These are phyloP conservation scores for Cicer chorassanicum DNA, from an alignment of 306 rosid genomes.

Conservation along the genomic window DNA sequence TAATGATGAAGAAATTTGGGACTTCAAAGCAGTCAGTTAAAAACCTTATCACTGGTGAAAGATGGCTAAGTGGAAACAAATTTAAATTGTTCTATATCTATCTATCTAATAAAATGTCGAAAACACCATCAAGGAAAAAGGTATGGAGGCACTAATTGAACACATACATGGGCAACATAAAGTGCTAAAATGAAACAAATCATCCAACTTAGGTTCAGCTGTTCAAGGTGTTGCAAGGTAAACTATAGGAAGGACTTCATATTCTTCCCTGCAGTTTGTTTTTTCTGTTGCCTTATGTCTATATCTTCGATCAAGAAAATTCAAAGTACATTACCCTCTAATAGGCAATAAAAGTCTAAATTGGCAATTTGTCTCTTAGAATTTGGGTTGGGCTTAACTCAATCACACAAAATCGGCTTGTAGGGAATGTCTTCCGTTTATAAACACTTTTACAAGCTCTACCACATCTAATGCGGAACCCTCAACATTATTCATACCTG, in stretches of 20 bases:
- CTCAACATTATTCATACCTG: not conserved
- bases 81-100: not conserved
- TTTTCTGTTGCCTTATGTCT: slow-evolving; percentile 21
- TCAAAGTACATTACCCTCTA: slow-evolving; percentile 6
- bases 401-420: not conserved
- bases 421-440: not conserved
- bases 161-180: slow-evolving; percentile 3
- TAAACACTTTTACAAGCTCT: not conserved
- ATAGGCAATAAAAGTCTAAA: slow-evolving; percentile 15
- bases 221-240: slow-evolving; percentile 18
- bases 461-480: not conserved
- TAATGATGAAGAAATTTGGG: slow-evolving; percentile 4
- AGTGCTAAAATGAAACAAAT: slow-evolving; percentile 15
- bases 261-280: not conserved
- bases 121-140: slow-evolving; percentile 11
- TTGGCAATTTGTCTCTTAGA: not conserved
- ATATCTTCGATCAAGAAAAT: slow-evolving; percentile 4
- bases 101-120: slow-evolving; percentile 4
- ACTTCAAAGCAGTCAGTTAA: not conserved
- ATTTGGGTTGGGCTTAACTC: not conserved
- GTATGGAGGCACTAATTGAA: slow-evolving; percentile 19
- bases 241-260: slow-evolving; percentile 22
- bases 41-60: slow-evolving; percentile 18
- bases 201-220: slow-evolving; percentile 24
- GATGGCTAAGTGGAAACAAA: slow-evolving; percentile 18